Evolutionary conservation across 305 asterid genomes (phyloP).

Genomic region (Fraxinus latifolia): DNA sequence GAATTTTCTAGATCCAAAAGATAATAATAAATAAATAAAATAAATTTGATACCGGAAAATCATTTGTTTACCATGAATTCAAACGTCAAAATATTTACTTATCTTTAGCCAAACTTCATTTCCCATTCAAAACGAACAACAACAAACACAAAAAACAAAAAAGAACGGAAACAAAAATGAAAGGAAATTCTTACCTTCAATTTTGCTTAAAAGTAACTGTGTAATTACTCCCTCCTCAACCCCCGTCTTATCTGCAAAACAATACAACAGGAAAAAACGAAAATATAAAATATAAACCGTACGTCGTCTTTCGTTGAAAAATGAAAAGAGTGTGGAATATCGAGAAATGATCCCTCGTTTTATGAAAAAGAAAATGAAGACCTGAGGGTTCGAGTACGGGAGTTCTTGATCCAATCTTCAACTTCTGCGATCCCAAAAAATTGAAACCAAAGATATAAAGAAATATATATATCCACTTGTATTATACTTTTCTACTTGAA

Average conservation of each 20-base stretch:
- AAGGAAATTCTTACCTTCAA: slow-evolving; percentile 29
- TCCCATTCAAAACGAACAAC: slow-evolving; percentile 22
- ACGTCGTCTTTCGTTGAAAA: slow-evolving; percentile 2
- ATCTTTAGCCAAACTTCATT: slow-evolving; percentile 27
- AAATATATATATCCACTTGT: not conserved
- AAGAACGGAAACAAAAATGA: not conserved
- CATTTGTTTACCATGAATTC: slow-evolving; percentile 31
- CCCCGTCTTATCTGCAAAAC: slow-evolving; percentile 23
- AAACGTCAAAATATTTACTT: slow-evolving; percentile 36
- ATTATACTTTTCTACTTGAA: not conserved
- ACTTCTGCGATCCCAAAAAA: slow-evolving; percentile 33
- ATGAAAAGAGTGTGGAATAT: not conserved
- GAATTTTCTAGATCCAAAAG: slow-evolving; percentile 32
- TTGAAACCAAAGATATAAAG: not conserved
- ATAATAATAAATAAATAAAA: not conserved
- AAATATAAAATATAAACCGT: not conserved
- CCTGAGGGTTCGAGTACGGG: slow-evolving; percentile 21
- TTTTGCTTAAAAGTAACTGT: slow-evolving; percentile 9
- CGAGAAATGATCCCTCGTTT: slow-evolving; percentile 38
- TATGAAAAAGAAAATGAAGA: slow-evolving; percentile 17
- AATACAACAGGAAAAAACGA: not conserved
- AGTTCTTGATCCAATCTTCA: slow-evolving; percentile 36
- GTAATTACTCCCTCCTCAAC: slow-evolving; percentile 29
- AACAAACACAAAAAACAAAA: not conserved
- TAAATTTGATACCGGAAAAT: not conserved